phyloP scores from a whole-genome alignment of 805 yeast genomes.

The Candida ponderosae region DNA sequence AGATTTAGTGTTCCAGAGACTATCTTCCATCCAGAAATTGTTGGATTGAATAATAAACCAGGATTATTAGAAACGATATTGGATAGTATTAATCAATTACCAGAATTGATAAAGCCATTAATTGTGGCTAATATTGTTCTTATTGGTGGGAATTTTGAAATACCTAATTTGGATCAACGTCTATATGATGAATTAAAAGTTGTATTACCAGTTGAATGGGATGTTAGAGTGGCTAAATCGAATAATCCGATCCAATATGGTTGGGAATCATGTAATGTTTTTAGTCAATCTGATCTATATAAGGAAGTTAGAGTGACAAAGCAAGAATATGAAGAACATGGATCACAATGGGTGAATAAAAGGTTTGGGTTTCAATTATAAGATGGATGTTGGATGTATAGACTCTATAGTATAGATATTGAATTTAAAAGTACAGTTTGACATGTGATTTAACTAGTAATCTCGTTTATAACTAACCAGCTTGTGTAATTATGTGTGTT shows the following conservation, averaged over 20 bases:
- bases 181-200: conserved; percentile 52
- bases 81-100: conserved; percentile 61
- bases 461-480: no score
- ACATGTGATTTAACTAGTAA: no score
- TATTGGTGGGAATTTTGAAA: conserved; percentile 74
- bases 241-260: conserved; percentile 36
- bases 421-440: no score
- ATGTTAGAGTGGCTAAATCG: conserved; percentile 38
- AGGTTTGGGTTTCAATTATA: conserved; percentile 32
- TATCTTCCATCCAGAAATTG: conserved; percentile 76
- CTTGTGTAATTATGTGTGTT: no score
- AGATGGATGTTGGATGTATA: neutral
- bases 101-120: conserved; percentile 67
- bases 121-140: conserved; percentile 72
- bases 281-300: conserved; percentile 23
- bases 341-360: conserved; percentile 39
- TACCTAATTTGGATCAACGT: conserved; percentile 62
- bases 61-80: conserved; percentile 69
- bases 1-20: conserved; percentile 84
- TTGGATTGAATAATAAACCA: conserved; percentile 64
- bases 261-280: conserved; percentile 48
- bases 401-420: no score
- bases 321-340: conserved; percentile 82
- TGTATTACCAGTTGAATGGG: conserved; percentile 68
- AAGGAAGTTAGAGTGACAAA: conserved; percentile 55